Percentiles rank a stretch among this genome's conserved stretches.
phyloP scores from a whole-genome alignment of 2,329 filamentous ascomycete genomes.

The Pseudogymnoascus sp. region DNA sequence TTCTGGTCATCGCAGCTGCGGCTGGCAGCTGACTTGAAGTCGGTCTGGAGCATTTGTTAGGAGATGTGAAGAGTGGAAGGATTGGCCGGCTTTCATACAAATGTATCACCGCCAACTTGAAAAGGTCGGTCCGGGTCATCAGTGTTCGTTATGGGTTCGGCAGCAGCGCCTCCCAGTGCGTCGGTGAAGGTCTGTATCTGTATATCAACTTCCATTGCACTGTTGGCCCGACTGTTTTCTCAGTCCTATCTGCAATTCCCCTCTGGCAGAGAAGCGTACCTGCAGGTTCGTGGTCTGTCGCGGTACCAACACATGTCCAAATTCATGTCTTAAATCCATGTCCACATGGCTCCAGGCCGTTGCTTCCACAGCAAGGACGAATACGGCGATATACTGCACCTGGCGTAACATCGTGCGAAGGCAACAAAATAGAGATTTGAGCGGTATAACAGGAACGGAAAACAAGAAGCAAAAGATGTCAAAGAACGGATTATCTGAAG shows the following conservation, averaged over 20 bases:
- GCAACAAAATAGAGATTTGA: background rate
- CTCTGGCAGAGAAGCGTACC: background rate
- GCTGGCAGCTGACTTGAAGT: constrained; percentile 37
- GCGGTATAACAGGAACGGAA: background rate
- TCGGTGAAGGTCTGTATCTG: constrained; percentile 36
- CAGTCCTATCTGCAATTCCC: background rate
- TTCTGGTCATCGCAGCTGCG: constrained; percentile 44
- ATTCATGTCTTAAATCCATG: background rate
- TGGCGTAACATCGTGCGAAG: background rate
- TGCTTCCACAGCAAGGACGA: background rate
- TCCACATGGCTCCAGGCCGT: constrained; percentile 4
- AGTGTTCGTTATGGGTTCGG: constrained; percentile 34
- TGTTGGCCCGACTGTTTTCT: background rate
- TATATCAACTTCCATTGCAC: background rate
- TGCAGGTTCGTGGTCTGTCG: background rate
- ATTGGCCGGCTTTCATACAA: constrained; percentile 26
- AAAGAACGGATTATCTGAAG: background rate
- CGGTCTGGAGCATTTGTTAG: constrained; percentile 26
- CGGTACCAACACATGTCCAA: background rate
- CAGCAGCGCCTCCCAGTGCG: constrained; percentile 33
- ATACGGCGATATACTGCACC: constrained; percentile 1
- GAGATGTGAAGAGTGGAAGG: background rate
- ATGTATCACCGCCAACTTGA: constrained; percentile 38
- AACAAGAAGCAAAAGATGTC: background rate
- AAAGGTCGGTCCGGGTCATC: constrained; percentile 36